Conservation (phyloP, 2,329 filamentous ascomycete genomes). For the Nemania sp. region DNA sequence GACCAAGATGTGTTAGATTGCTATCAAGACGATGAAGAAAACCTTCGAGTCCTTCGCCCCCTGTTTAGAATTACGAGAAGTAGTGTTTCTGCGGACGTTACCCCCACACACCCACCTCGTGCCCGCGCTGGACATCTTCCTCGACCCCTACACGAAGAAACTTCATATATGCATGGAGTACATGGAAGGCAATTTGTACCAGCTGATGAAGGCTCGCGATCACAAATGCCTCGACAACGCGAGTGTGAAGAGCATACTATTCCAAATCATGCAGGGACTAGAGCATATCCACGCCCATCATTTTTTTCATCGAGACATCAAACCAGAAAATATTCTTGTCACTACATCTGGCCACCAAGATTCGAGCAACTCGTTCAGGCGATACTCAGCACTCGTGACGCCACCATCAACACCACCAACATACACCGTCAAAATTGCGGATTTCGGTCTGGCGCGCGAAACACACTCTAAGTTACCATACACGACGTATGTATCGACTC, state of each 20-base stretch:
- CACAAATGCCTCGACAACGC: slow-evolving; percentile 89
- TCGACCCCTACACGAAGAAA: slow-evolving; percentile 94
- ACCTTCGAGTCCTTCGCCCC: slow-evolving; percentile 89
- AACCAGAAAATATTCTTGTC: slow-evolving; percentile 97
- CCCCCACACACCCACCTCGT: slow-evolving; percentile 89
- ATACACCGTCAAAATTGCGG: slow-evolving; percentile 97
- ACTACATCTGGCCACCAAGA: slow-evolving; percentile 87
- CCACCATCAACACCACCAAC: slow-evolving; percentile 90
- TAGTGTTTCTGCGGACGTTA: slow-evolving; percentile 91
- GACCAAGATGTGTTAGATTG: slow-evolving; percentile 64
- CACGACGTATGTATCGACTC: slow-evolving; percentile 96
- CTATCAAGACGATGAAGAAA: slow-evolving; percentile 99
- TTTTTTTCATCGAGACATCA: slow-evolving; percentile 99
- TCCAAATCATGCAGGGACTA: slow-evolving; percentile 92
- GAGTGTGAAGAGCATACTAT: slow-evolving; percentile 96
- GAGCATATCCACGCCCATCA: slow-evolving; percentile 97
- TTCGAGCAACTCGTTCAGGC: slow-evolving; percentile 79
- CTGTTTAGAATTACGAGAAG: slow-evolving; percentile 91
- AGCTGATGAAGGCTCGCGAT: slow-evolving; percentile 97
- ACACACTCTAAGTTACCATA: slow-evolving; percentile 96
- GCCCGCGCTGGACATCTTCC: slow-evolving; percentile 96
- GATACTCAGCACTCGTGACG: slow-evolving; percentile 91
- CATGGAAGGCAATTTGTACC: slow-evolving; percentile 99
- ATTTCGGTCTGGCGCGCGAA: slow-evolving; percentile 96
- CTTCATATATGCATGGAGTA: slow-evolving; percentile 99